Conservation (phyloP, 176 grass and related monocot species). For the Musa troglodytarum region DNA sequence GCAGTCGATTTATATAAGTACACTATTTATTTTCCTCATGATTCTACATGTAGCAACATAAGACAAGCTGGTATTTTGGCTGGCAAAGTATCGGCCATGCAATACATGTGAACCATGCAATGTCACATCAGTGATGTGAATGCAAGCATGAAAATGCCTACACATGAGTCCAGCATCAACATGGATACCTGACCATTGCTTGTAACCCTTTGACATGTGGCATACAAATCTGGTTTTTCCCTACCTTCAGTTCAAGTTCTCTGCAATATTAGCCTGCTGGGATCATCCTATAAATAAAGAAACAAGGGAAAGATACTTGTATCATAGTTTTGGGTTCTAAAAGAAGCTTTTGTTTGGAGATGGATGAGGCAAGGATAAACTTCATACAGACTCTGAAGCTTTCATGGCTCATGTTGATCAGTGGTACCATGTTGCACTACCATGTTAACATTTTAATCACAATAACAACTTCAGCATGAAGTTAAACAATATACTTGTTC, state of each 20-base stretch:
- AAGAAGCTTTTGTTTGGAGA: too few species aligned
- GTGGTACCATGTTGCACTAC: not conserved
- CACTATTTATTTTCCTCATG: too few species aligned
- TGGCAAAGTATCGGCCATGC: too few species aligned
- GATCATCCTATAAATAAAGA: not conserved
- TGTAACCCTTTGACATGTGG: not conserved
- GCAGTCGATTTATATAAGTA: too few species aligned
- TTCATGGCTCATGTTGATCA: not conserved
- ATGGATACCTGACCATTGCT: not conserved
- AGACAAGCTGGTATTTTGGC: too few species aligned
- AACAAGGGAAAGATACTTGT: not conserved
- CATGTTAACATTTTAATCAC: not conserved
- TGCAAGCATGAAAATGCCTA: not conserved
- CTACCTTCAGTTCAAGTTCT: not conserved
- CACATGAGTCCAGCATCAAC: not conserved
- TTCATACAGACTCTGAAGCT: not conserved
- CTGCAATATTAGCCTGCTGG: not conserved
- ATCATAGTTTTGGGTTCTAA: not conserved
- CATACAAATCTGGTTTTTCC: too few species aligned
- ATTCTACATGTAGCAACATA: too few species aligned
- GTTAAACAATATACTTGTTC: too few species aligned
- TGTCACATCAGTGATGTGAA: not conserved
- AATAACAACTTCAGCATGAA: not conserved
- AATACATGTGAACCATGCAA: too few species aligned
- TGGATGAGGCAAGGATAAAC: not conserved